Conservation (phyloP, 768 basidiomycete species). For the Pleurotus pulmonarius region DNA sequence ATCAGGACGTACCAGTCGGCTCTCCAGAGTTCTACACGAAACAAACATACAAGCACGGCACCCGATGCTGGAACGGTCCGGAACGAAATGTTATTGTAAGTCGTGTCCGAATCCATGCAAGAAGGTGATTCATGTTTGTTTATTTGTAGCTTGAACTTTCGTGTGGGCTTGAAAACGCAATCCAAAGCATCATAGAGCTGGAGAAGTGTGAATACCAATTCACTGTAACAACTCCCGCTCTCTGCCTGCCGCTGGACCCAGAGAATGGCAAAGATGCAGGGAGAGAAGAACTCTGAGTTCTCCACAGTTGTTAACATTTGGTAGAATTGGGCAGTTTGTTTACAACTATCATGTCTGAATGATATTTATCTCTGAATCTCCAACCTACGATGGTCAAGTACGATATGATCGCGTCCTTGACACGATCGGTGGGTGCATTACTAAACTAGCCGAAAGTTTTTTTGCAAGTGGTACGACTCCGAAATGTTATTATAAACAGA, state of each 20-base stretch:
- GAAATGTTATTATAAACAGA: background rate
- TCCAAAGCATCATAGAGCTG: constrained; percentile 78
- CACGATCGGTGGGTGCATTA: no score
- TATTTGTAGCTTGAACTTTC: constrained; percentile 62
- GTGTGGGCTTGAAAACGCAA: constrained; percentile 82
- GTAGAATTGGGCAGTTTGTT: background rate
- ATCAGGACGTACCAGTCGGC: constrained; percentile 52
- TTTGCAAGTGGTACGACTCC: background rate
- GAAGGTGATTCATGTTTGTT: constrained; percentile 8
- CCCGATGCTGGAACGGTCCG: constrained; percentile 97
- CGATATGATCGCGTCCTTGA: background rate
- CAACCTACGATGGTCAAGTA: background rate
- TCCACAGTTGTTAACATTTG: background rate
- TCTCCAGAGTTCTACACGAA: constrained; percentile 73
- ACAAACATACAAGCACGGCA: constrained; percentile 79
- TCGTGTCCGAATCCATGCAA: background rate
- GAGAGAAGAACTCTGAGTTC: constrained; percentile 37
- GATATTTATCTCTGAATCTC: background rate
- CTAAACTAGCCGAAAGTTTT: background rate
- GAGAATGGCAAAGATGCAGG: constrained; percentile 32
- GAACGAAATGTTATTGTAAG: constrained; percentile 77
- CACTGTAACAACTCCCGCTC: constrained; percentile 79
- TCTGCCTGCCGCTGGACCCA: constrained; percentile 60
- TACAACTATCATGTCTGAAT: background rate
- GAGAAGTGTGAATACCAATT: constrained; percentile 97